Percentiles rank a stretch among this genome's conserved stretches.
phyloP scores from a whole-genome alignment of 306 rosid genomes.

The Corylus avellana region DNA sequence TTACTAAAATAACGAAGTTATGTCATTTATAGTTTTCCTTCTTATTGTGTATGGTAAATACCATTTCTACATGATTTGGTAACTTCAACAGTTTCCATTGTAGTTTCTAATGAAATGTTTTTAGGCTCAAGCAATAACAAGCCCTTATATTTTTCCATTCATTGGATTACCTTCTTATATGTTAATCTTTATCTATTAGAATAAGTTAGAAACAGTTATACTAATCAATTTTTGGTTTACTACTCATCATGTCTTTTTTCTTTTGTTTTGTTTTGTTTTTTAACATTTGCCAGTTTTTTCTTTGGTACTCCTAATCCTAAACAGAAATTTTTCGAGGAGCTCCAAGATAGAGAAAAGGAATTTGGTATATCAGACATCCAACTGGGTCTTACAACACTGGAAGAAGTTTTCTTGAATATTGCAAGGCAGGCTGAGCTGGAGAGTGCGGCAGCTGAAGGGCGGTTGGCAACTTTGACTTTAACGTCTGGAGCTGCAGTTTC shows the following conservation, averaged over 20 bases:
- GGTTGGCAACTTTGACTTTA: conserved; percentile 53
- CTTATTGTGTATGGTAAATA: background rate
- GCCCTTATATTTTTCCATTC: background rate
- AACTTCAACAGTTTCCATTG: background rate
- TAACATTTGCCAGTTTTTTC: background rate
- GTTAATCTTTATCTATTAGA: background rate
- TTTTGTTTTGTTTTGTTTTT: conserved; percentile 18
- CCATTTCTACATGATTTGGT: background rate
- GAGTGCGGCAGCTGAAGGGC: conserved; percentile 75
- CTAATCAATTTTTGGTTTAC: background rate
- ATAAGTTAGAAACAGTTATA: background rate
- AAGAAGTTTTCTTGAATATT: conserved; percentile 89
- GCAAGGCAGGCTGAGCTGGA: conserved; percentile 87
- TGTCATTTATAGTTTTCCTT: too few species aligned
- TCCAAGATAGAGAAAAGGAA: conserved; percentile 64
- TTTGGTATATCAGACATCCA: conserved; percentile 80
- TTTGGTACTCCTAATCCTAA: conserved; percentile 9
- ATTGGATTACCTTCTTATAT: background rate
- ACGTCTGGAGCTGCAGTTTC: conserved; percentile 57
- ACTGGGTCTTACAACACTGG: conserved; percentile 81
- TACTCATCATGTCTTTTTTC: background rate
- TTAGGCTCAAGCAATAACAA: background rate
- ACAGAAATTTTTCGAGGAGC: conserved; percentile 73
- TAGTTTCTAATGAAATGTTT: background rate
- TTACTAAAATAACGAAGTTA: too few species aligned